Conservation (phyloP, 176 grass and related monocot species). For the Ampelocalamus luodianensis region DNA sequence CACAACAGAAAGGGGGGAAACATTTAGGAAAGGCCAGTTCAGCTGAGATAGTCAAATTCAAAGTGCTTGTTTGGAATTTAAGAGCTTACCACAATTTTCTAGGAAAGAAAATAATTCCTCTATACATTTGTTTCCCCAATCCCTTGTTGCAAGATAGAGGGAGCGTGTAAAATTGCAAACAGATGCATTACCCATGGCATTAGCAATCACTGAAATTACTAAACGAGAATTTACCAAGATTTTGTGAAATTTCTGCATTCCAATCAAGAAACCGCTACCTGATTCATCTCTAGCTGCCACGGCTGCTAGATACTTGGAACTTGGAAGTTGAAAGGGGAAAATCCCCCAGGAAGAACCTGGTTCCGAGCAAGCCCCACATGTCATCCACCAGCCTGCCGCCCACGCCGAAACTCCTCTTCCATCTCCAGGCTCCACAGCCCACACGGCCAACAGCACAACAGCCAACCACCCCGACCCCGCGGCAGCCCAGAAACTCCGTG, state of each 20-base stretch:
- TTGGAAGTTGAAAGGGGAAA: no score
- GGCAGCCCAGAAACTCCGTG: neutral
- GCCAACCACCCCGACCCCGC: neutral
- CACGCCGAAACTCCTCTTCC: neutral
- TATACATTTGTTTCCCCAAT: neutral
- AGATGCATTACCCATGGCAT: neutral
- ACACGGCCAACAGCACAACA: neutral
- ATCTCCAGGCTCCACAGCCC: neutral
- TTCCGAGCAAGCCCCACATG: neutral
- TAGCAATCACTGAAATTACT: neutral
- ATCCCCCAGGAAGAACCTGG: neutral
- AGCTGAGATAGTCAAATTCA: neutral
- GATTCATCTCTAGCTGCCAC: no score
- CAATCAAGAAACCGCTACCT: neutral
- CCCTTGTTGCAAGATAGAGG: neutral
- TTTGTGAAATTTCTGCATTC: neutral
- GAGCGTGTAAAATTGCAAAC: neutral
- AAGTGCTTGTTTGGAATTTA: neutral
- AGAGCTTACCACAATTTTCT: neutral
- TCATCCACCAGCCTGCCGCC: neutral
- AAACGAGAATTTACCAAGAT: no score
- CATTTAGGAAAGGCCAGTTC: neutral
- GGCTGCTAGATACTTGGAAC: no score
- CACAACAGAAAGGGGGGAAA: neutral
- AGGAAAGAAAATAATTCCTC: neutral